Evolutionary conservation across 2,329 filamentous ascomycete genomes (phyloP).

Genomic region (Microsporum canis): DNA sequence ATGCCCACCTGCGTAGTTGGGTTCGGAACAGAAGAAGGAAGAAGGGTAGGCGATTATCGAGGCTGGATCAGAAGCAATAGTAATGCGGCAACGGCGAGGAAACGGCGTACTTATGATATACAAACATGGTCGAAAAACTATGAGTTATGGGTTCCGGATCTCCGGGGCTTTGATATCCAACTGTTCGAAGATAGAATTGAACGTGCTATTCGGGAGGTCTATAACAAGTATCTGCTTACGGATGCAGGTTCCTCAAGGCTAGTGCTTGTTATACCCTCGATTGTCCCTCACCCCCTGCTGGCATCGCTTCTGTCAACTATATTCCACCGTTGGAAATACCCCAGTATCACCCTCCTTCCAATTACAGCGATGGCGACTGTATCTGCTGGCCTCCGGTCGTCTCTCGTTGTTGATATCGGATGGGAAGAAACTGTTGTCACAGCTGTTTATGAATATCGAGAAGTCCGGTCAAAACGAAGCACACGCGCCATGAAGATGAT

Average conservation of each 20-base stretch:
- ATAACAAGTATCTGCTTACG: slow-evolving; percentile 58
- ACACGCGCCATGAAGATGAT: slow-evolving; percentile 64
- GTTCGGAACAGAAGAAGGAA: slow-evolving; percentile 64
- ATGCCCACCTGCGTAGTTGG: slow-evolving; percentile 58
- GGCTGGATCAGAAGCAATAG: slow-evolving; percentile 50
- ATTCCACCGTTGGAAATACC: slow-evolving; percentile 69
- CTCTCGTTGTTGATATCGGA: slow-evolving; percentile 76
- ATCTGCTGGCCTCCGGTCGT: slow-evolving; percentile 74
- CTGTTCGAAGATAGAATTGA: slow-evolving; percentile 81
- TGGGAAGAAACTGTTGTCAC: slow-evolving; percentile 86
- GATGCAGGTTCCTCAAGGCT: slow-evolving; percentile 59
- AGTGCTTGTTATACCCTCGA: slow-evolving; percentile 63
- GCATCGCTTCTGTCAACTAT: slow-evolving; percentile 64
- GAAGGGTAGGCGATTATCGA: slow-evolving; percentile 71
- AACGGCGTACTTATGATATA: slow-evolving; percentile 18
- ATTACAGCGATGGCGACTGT: slow-evolving; percentile 61
- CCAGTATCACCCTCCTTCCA: slow-evolving; percentile 70
- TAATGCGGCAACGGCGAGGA: slow-evolving; percentile 32
- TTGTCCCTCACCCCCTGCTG: slow-evolving; percentile 65
- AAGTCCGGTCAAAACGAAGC: slow-evolving; percentile 59
- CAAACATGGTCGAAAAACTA: slow-evolving; percentile 38
- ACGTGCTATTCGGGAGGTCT: slow-evolving; percentile 65
- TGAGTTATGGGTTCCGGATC: slow-evolving; percentile 69
- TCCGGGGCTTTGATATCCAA: slow-evolving; percentile 61
- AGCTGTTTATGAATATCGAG: slow-evolving; percentile 80